Evolutionary conservation across 306 rosid genomes (phyloP).

Genomic region (Neltuma alba): DNA sequence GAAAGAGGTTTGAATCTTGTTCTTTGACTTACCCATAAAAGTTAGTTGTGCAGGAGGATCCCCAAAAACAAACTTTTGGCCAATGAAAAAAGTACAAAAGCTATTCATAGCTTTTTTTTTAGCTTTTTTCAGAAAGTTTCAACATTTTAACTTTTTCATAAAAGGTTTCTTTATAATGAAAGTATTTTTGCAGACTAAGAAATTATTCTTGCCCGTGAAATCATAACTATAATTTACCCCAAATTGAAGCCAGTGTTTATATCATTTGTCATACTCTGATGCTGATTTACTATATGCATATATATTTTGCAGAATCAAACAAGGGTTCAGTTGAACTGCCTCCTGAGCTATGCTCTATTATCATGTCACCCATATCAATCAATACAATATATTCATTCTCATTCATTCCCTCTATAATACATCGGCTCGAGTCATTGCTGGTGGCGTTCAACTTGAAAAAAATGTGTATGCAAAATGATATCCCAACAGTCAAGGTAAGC

Average conservation of each 20-base stretch:
- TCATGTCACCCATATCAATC: constrained; percentile 73
- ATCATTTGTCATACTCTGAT: constrained; percentile 11
- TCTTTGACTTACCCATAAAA: constrained; percentile 1
- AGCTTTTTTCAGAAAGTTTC: no score
- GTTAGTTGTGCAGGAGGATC: background rate
- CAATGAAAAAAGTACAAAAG: background rate
- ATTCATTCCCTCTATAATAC: constrained; percentile 80
- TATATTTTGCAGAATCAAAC: constrained; percentile 52
- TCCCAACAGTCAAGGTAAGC: constrained; percentile 65
- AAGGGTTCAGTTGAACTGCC: constrained; percentile 68
- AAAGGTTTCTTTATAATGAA: background rate
- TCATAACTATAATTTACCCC: background rate
- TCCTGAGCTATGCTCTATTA: constrained; percentile 70
- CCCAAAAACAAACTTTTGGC: background rate
- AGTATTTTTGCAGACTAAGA: background rate
- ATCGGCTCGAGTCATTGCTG: constrained; percentile 70
- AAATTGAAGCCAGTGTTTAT: background rate
- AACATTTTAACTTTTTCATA: background rate
- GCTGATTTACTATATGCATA: background rate
- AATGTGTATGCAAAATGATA: constrained; percentile 57
- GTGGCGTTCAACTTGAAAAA: constrained; percentile 63
- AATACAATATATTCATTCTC: constrained; percentile 61
- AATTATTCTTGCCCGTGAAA: background rate
- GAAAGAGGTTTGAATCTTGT: constrained; percentile 53
- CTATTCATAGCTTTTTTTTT: background rate